Percentiles rank a stretch among this genome's conserved stretches.
These are phyloP conservation scores for Keithomyces neogunnii DNA, from an alignment of 2,329 filamentous ascomycete genomes.

Conservation along the genomic window DNA sequence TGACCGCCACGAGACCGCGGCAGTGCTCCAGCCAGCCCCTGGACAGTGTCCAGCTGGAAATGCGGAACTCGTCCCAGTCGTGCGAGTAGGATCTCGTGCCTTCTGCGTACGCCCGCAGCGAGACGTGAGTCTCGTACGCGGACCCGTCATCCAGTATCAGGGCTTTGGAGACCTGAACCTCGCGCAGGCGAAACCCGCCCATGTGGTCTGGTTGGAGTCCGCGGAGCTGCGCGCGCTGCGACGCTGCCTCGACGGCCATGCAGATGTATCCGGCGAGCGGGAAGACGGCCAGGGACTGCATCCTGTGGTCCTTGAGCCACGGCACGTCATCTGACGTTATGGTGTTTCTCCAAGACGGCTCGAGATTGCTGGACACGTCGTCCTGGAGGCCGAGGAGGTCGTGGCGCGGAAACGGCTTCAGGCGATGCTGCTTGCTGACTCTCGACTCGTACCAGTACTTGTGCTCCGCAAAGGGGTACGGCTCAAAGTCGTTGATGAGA, in stretches of 20 bases:
- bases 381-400: conserved; percentile 38
- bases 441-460: conserved; percentile 41
- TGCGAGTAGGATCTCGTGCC: conserved; percentile 26
- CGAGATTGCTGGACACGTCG: conserved; percentile 33
- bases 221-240: conserved; percentile 22
- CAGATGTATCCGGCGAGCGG: conserved; percentile 44
- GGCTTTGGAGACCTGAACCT: conserved; percentile 18
- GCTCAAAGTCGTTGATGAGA: conserved; percentile 34
- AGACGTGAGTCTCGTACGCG: conserved; percentile 17
- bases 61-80: conserved; percentile 46
- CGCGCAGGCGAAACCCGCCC: conserved; percentile 13
- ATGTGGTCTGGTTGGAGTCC: conserved; percentile 15
- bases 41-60: conserved; percentile 43
- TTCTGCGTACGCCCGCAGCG: conserved; percentile 17
- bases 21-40: conserved; percentile 52
- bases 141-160: conserved; percentile 17
- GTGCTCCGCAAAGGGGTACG: conserved; percentile 39
- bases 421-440: conserved; percentile 31
- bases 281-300: conserved; percentile 48
- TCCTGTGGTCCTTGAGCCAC: conserved; percentile 49
- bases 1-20: conserved; percentile 37
- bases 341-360: conserved; percentile 41
- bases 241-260: conserved; percentile 41
- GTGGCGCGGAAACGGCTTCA: conserved; percentile 30
- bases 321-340: conserved; percentile 40